Percentiles rank a stretch among this genome's conserved stretches.
Evolutionary conservation across 169 alveolate genomes (phyloP).

Genomic region (Plasmodium vivax): DNA sequence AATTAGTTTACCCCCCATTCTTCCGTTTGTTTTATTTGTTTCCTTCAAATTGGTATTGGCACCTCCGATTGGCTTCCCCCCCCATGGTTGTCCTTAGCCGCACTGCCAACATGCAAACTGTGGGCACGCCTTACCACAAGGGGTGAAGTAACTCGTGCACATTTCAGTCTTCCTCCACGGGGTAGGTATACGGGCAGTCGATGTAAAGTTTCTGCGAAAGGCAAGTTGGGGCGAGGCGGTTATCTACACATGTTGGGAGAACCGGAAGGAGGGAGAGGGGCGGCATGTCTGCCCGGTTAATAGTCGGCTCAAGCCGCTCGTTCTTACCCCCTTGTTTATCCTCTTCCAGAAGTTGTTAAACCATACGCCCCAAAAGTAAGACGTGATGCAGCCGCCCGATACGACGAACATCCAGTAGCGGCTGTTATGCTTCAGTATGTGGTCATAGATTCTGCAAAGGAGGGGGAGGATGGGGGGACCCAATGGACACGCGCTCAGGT

Average conservation of each 20-base stretch:
- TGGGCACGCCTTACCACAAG: neutral
- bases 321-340: slow-evolving; percentile 67
- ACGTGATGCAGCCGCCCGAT: slow-evolving; percentile 61
- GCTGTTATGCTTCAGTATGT: slow-evolving; percentile 47
- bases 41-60: neutral
- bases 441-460: slow-evolving; percentile 61
- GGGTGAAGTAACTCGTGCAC: neutral
- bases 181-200: slow-evolving; percentile 70
- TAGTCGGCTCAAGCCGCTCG: neutral
- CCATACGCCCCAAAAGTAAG: slow-evolving; percentile 74
- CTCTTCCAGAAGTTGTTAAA: slow-evolving; percentile 61
- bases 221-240: neutral
- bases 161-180: slow-evolving; percentile 51
- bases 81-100: neutral
- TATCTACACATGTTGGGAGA: neutral
- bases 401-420: slow-evolving; percentile 71
- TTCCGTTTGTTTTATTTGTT: neutral
- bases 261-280: neutral
- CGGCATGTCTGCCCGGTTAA: neutral
- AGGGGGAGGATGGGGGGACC: neutral
- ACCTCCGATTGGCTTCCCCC: neutral
- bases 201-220: slow-evolving; percentile 53
- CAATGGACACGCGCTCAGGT: neutral
- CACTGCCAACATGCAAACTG: neutral
- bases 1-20: neutral